Evolutionary conservation across 805 yeast species (phyloP), one percentile per base, ranked within the genome.

Genomic region (Tetrapisispora iriomotensis): DNA sequence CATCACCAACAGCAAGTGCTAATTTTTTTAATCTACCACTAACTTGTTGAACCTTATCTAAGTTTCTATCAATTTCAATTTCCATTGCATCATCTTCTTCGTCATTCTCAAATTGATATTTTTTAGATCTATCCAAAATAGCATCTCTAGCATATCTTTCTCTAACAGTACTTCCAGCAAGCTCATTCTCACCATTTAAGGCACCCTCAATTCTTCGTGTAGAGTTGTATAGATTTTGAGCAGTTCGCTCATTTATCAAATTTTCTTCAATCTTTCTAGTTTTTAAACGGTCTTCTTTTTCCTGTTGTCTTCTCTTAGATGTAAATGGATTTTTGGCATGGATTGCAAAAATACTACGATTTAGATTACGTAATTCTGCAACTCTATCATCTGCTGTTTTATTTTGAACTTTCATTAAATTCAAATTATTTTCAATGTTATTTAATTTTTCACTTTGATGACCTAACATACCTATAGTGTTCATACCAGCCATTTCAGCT

Each of bases 21-120:
- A 84, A 68, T 44, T 68, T 72, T 54, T 76, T 79, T 62, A 90
- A 71, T 44, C 86, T 75, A 36, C 70, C 68, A 23, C 94, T 75
- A 43, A 80, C 74, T 26, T 69, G 69, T 12, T 74, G 72, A 34
- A 92, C 80, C 56, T 80, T 85, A 49, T 83, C 88, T 60, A 90
- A 67, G 53, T 90, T 90, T 46, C 71, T 65, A 39, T 86, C 87
- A 48, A 87, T 75, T 60, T 87, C 95, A 46, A 78, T 74, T 54
- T 90, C 97, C 74, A 86, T 75, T 47, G 79, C 90, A 51, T 87
- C 95, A 60, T 90, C 97, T 58, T 88, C 96, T 36, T 78, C 76
- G 60, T 88, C 96, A 35, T 81, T 82, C 54, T 85, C 96, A 50
- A 85, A 82, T 52, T 82, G 83, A 61, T 80, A 86, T 46, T 75